These are phyloP conservation scores for Colletotrichum cuscutae DNA, from an alignment of 2,329 filamentous ascomycete species.

Conservation along the genomic window DNA sequence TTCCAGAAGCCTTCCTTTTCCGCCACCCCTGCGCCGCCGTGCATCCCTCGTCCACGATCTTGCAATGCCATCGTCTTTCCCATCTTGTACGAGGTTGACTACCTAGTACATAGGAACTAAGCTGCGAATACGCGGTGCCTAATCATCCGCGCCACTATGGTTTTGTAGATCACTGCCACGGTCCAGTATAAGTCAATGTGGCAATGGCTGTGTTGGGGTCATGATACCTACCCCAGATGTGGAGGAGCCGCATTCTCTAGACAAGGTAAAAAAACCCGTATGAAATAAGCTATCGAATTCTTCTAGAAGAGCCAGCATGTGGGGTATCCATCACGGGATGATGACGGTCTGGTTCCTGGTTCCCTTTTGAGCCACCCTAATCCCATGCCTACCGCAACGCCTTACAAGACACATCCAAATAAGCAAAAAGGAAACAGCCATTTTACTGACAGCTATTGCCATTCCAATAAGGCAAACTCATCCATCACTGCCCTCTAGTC, in stretches of 20 bases:
- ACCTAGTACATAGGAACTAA: too few relatives aligned
- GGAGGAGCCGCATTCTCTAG: not conserved
- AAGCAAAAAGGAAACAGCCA: not conserved
- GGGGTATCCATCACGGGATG: not conserved
- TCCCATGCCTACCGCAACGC: not conserved
- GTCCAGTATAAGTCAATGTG: not conserved
- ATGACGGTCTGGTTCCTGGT: not conserved
- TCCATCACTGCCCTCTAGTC: not conserved
- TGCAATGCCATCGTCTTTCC: not conserved
- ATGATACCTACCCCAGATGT: not conserved
- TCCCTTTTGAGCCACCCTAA: not conserved
- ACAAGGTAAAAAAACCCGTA: not conserved
- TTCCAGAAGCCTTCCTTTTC: conserved; percentile 31
- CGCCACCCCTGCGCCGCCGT: conserved; percentile 24
- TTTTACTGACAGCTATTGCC: too few relatives aligned
- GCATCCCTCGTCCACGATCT: not conserved
- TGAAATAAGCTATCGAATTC: not conserved
- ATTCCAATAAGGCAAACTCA: not conserved
- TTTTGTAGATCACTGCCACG: not conserved
- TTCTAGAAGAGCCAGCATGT: not conserved
- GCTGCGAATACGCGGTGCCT: not conserved
- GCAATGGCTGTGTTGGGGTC: not conserved
- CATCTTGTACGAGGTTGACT: not conserved
- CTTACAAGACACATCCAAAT: not conserved
- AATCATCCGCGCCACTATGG: not conserved